Evolutionary conservation across 1,284 basidiomycete genomes (phyloP).

Genomic region (Boletus subluridellus): DNA sequence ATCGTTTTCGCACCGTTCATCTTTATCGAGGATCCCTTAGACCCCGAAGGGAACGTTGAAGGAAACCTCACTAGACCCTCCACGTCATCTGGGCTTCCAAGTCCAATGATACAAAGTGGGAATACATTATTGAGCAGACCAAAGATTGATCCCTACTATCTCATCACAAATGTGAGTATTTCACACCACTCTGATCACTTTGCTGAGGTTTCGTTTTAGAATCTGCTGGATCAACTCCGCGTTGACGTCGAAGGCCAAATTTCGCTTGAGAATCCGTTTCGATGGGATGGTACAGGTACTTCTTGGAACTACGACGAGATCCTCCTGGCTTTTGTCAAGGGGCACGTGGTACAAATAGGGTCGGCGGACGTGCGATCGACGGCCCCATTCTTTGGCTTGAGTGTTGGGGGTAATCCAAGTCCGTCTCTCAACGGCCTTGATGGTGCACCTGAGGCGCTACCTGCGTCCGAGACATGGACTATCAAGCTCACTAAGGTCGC

Average conservation of each 20-base stretch:
- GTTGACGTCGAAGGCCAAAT: conserved; percentile 69
- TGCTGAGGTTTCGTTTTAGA: conserved; percentile 38
- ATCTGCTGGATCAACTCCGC: conserved; percentile 70
- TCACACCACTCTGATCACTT: background rate
- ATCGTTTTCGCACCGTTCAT: conserved; percentile 94
- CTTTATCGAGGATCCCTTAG: conserved; percentile 87
- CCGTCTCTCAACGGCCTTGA: conserved; percentile 27
- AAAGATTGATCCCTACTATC: conserved; percentile 88
- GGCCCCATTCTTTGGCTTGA: conserved; percentile 50
- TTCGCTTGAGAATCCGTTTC: conserved; percentile 69
- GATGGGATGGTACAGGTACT: conserved; percentile 68
- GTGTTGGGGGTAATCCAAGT: conserved; percentile 37
- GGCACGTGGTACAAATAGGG: conserved; percentile 59
- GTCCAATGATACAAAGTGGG: conserved; percentile 37
- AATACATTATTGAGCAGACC: conserved; percentile 50
- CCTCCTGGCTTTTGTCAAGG: conserved; percentile 67
- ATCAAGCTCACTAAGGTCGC: conserved; percentile 84
- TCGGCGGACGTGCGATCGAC: conserved; percentile 41
- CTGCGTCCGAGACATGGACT: conserved; percentile 42
- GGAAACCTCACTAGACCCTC: conserved; percentile 40
- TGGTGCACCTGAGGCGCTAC: conserved; percentile 19
- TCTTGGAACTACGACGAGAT: conserved; percentile 70
- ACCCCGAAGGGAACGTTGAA: conserved; percentile 60
- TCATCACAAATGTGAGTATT: conserved; percentile 73
- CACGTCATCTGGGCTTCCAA: conserved; percentile 38